Evolutionary conservation across 192 early-diverging fungal species (phyloP), one percentile per base, ranked within the genome.

Genomic region (Glomus cerebriforme): DNA sequence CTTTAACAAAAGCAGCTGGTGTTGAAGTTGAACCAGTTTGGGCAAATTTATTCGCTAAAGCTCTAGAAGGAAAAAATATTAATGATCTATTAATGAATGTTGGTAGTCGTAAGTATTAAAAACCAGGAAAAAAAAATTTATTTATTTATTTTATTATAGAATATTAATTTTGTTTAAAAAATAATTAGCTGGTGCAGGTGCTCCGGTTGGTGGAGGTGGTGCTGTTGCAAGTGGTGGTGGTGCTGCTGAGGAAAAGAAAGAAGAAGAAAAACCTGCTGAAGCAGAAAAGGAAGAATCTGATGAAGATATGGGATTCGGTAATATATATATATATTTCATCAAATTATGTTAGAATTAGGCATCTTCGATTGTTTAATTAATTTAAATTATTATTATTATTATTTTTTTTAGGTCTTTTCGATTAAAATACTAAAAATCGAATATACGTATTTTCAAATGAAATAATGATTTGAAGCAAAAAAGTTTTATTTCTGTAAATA

Each of bases 41-140:
- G 95, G 93, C 93, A 84, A 89, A 84, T 85, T 89, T 99, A 82
- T 99, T 97, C 90, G 95, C 97, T 89, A 99, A 99, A 93, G 97
- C 97, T 75, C 93, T 99, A 82, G 95, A 89, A 79, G 95, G 96
- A 81, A 93, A 95, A 90, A 92, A 97, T 87, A 84, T 99, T 76
- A 89, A 84, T 82, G 91, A 92, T 83, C 91, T 97, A 87, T 89
- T 98, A 80, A 89, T 93, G 86, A 97, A 95, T 91, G 91, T 97
- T 80, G 96, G 96, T 79, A 82, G 89, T 79, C 90, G 88, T 86
- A 39, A 39, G 66, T 68, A 68, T 68, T 37, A 34, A 9, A 39
- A 9, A 12, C 7, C 15, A 34, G 3, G 27, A 67, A 34, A 34
- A 45, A 66, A 17, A 9, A 10, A 27, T 72, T 12, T 58, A 34